A percentile compares a stretch with the other conserved stretches of the same genome.
Conservation (phyloP, 2,329 filamentous ascomycete species). For the Colletotrichum theobromicola region DNA sequence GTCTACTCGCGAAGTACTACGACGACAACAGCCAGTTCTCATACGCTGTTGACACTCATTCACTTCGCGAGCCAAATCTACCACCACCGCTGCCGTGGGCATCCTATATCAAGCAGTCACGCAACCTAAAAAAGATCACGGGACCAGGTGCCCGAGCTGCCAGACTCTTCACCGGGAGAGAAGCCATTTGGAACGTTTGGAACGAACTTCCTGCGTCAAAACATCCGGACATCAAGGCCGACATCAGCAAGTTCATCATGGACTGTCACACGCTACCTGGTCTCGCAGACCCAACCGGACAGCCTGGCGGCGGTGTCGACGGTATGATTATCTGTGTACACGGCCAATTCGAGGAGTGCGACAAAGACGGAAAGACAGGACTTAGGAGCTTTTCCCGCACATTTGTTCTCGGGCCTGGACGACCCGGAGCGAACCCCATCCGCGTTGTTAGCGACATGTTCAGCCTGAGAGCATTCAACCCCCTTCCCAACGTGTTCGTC, state of each 20-base stretch:
- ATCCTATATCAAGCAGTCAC: constrained; percentile 76
- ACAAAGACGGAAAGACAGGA: constrained; percentile 60
- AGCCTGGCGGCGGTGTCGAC: constrained; percentile 69
- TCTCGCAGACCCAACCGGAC: constrained; percentile 71
- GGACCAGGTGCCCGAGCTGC: constrained; percentile 64
- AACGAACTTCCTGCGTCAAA: constrained; percentile 72
- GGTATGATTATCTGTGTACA: constrained; percentile 82
- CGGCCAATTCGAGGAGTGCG: constrained; percentile 81
- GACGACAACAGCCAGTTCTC: constrained; percentile 79
- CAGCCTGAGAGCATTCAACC: constrained; percentile 69
- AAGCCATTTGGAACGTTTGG: constrained; percentile 73
- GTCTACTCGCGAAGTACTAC: constrained; percentile 72
- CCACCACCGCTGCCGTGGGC: constrained; percentile 67
- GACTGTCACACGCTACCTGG: constrained; percentile 79
- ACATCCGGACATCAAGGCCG: constrained; percentile 73
- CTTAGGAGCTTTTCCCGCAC: constrained; percentile 83
- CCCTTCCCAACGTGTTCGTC: constrained; percentile 50
- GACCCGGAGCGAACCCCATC: constrained; percentile 65
- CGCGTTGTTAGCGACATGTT: constrained; percentile 83
- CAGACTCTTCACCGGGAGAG: constrained; percentile 68
- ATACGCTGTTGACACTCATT: constrained; percentile 70
- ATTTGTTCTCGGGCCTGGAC: constrained; percentile 79
- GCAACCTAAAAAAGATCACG: constrained; percentile 77
- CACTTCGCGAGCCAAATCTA: constrained; percentile 52
- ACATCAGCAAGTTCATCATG: constrained; percentile 78